Base-by-base conservation (phyloP, 2,329 filamentous ascomycete species). In the Ceratocystis ficicola region DNA sequence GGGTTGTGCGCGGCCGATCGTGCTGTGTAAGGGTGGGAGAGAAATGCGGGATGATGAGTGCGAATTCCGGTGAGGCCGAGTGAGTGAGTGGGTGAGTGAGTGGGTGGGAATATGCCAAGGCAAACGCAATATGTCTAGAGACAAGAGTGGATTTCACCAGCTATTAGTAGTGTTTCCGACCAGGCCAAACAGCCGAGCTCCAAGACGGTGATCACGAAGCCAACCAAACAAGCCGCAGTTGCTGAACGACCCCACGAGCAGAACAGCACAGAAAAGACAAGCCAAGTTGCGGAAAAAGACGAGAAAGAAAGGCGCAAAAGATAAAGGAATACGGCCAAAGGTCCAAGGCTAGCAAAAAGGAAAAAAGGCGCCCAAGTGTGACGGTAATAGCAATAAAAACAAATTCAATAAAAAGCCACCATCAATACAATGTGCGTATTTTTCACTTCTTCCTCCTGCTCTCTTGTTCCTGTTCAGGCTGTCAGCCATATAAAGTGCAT, bases 341-440 rank as follows among this genome's bases (percentile, higher is more conserved):
- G 44, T 8, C 41, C 55, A 60, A 60, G 32, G 55, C 30, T n/a
- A 52, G 22, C n/a, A 36, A 15, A 32, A 32, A 30, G 17, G 12
- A 57, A 57, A 57, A 57, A 20, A 57, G 52, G 52, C 52, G 52
- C 52, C 52, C 52, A 57, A 57, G 52, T 57, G 52, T n/a, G 52
- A 57, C 55, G n/a, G 55, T n/a, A 36, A 32, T n/a, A 17, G 25
- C 55, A 36, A 30, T 28, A 25, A 57, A 59, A 32, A 36, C 52
- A 30, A 59, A 59, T 30, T 30, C 28, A 32, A 59, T 25, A 59
- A 20, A 30, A 59, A 59, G 55, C 55, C 55, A 59, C 55, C 12
- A 59, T 25, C 48, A 22, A 52, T n/a, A n/a, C n/a, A n/a, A 25
- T 30, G 6, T 8, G 15, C 5, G 48, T 59, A 36, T 59, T 36